Evolutionary conservation across 1,284 basidiomycete species (phyloP), one percentile per base, ranked within the genome.

Genomic region (Trametes versicolor): DNA sequence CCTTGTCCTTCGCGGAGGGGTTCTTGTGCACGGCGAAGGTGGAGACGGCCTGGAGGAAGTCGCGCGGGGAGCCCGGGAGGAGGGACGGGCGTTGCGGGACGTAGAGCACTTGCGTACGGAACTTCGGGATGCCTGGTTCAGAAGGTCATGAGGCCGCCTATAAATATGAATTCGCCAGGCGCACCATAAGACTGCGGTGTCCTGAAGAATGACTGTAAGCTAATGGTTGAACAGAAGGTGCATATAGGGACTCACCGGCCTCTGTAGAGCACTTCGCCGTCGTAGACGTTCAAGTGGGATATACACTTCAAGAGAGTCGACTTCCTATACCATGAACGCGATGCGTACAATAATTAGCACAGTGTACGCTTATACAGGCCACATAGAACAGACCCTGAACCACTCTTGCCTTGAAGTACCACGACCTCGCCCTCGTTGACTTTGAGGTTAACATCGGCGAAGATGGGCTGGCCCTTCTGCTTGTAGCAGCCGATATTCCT

Each of bases 21-120:
- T 62, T 45, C 21, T 61, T 67, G 63, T 90, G 89, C 13, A 91
- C 83, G 34, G 77, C 73, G 72, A 94, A 91, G 10, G 79, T 76
- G 32, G 80, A 80, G 63, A 94, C 79, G 0, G 85, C 81, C 4
- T 77, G 73, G 58, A 95, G 79, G 70, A 95, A 93, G 64, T 92
- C 88, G 37, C 85, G 82, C 1, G 94, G 94, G 5, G 91, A 91
- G 6, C 90, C 91, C 0, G 93, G 87, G n/a, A 96, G 85, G 17
- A 96, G 80, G 0, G 93, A 92, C 0, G 94, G 90, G 23, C 95
- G 83, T 76, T 96, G 95, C 0, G 94, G 94, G 48, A 96, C 88
- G 74, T 96, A 96, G 68, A 90, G 85, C 2, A 96, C 88, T 64
- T 84, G 85, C 0, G 91, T 93, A 58, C 95, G 87, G 78, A 88